Conservation (phyloP, 352 stramenopile genomes). For the Thraustochytrium striatum region DNA sequence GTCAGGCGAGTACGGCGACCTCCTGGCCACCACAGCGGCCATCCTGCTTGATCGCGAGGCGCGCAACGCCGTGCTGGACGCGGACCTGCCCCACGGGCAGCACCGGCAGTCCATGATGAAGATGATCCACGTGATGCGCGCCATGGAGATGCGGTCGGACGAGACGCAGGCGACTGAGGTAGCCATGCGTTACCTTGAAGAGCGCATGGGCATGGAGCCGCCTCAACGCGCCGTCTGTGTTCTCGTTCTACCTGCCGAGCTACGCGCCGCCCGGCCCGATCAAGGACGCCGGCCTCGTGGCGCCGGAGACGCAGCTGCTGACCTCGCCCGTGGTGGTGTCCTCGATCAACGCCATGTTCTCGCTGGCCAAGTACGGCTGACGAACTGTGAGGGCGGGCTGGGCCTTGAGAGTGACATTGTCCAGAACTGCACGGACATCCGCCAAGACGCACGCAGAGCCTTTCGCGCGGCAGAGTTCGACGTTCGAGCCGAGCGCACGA, state of each 20-base stretch:
- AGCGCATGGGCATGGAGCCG: conserved; percentile 60
- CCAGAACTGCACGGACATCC: neutral
- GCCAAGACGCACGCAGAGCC: neutral
- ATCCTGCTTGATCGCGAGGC: conserved; percentile 60
- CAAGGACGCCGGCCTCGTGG: conserved; percentile 50
- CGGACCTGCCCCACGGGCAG: conserved; percentile 57
- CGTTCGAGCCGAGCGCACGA: neutral
- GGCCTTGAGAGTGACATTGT: neutral
- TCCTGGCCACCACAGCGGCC: conserved; percentile 57
- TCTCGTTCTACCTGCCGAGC: conserved; percentile 62
- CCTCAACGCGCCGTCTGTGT: conserved; percentile 59
- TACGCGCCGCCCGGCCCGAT: conserved; percentile 53
- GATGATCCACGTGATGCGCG: conserved; percentile 36
- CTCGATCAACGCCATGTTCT: conserved; percentile 61
- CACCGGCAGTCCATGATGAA: conserved; percentile 56
- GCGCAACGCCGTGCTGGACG: conserved; percentile 51
- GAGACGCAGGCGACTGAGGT: neutral
- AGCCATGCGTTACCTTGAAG: conserved; percentile 46
- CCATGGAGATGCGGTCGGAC: conserved; percentile 26
- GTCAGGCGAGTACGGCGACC: conserved; percentile 59
- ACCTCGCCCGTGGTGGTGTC: conserved; percentile 58
- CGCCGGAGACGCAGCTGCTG: conserved; percentile 59
- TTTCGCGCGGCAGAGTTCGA: neutral
- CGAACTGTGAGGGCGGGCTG: conserved; percentile 52
- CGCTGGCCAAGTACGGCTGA: conserved; percentile 54